Evolutionary conservation across 805 yeast genomes (phyloP).

Genomic region (Metschnikowia continentalis): DNA sequence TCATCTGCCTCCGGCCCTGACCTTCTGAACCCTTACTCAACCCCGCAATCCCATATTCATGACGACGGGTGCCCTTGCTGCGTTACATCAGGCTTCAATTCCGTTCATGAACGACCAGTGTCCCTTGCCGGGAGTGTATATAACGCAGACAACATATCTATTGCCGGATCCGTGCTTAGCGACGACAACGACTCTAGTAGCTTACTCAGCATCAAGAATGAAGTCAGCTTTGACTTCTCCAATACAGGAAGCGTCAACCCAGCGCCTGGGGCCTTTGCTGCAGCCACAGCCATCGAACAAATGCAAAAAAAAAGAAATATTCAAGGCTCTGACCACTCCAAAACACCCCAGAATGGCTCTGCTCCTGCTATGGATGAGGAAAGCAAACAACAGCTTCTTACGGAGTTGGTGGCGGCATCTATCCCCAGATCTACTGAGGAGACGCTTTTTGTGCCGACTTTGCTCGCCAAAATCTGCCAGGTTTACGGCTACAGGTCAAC

Average conservation of each 20-base stretch:
- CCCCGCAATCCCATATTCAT: slow-evolving; percentile 19
- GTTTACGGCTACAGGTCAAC: slow-evolving; percentile 68
- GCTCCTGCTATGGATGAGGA: slow-evolving; percentile 18
- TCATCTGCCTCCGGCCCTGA: slow-evolving; percentile 1
- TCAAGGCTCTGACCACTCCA: background rate
- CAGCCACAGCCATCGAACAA: slow-evolving; percentile 44
- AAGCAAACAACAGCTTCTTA: slow-evolving; percentile 34
- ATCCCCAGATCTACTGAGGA: slow-evolving; percentile 78
- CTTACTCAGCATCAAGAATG: slow-evolving; percentile 28
- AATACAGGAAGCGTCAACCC: slow-evolving; percentile 48
- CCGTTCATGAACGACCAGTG: slow-evolving; percentile 60
- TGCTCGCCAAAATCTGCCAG: slow-evolving; percentile 64
- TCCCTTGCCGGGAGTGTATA: slow-evolving; percentile 61
- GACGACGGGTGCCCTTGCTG: slow-evolving; percentile 50
- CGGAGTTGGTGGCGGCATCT: slow-evolving; percentile 58
- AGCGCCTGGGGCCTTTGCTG: slow-evolving; percentile 37
- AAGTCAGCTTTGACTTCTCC: slow-evolving; percentile 1
- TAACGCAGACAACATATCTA: slow-evolving; percentile 26
- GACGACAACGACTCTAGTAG: slow-evolving; percentile 33
- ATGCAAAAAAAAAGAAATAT: slow-evolving; percentile 36
- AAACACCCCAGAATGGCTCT: background rate
- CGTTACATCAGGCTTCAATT: slow-evolving; percentile 24
- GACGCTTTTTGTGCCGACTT: slow-evolving; percentile 67
- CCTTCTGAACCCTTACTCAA: slow-evolving; percentile 2
- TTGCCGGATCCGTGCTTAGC: slow-evolving; percentile 38